A percentile compares a stretch with the other conserved stretches of the same genome.
Conservation (phyloP, 768 basidiomycete species). For the Naganishia friedmannii region DNA sequence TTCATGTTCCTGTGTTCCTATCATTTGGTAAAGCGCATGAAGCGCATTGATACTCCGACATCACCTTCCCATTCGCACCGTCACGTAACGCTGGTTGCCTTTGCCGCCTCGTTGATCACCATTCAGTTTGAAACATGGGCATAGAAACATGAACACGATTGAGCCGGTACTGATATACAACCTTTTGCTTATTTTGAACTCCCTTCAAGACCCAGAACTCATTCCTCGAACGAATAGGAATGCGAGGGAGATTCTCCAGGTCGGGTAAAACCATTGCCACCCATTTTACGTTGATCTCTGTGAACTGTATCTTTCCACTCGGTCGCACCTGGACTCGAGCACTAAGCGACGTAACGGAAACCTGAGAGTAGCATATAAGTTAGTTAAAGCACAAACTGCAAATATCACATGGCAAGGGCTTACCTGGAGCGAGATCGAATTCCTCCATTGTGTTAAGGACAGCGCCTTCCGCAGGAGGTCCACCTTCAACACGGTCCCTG, state of each 20-base stretch:
- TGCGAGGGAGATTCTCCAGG: not conserved
- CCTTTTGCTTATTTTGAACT: too few relatives aligned
- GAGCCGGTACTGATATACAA: too few relatives aligned
- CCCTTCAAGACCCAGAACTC: too few relatives aligned
- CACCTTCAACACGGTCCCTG: slow-evolving; percentile 50
- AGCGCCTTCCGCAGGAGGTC: slow-evolving; percentile 42
- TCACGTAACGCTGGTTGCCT: too few relatives aligned
- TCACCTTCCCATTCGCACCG: too few relatives aligned
- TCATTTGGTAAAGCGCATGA: too few relatives aligned
- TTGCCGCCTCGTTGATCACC: too few relatives aligned
- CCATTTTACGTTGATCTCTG: not conserved
- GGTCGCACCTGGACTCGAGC: not conserved
- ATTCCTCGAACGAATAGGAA: too few relatives aligned
- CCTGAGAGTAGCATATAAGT: not conserved
- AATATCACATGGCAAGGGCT: not conserved
- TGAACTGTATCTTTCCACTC: not conserved
- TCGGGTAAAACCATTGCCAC: not conserved
- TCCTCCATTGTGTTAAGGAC: slow-evolving; percentile 39
- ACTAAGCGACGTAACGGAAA: slow-evolving; percentile 15
- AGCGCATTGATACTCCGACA: too few relatives aligned
- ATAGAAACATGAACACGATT: too few relatives aligned
- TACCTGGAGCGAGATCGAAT: slow-evolving; percentile 44
- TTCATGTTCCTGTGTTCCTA: not conserved
- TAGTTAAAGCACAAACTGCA: not conserved
- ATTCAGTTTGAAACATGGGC: too few relatives aligned